Conservation (phyloP, 1,284 basidiomycete genomes). For the Melampsora medusae region DNA sequence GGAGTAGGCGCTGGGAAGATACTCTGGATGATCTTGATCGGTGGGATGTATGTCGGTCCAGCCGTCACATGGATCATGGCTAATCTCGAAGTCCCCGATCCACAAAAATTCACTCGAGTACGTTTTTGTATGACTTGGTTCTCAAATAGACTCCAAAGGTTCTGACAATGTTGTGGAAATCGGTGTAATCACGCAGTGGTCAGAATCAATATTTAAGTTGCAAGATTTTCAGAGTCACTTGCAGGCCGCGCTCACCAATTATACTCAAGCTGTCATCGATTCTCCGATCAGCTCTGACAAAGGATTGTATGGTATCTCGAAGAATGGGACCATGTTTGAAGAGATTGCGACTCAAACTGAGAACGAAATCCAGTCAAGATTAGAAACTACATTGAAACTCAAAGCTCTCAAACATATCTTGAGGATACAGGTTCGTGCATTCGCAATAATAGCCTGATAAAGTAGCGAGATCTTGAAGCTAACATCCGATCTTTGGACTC, state of each 20-base stretch:
- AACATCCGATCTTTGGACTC: not conserved
- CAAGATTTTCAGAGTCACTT: conserved; percentile 40
- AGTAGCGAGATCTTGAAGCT: not conserved
- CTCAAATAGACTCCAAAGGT: not conserved
- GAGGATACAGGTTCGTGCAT: conserved; percentile 29
- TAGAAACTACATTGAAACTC: conserved; percentile 35
- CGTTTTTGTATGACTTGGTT: not conserved
- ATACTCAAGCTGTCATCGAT: conserved; percentile 28
- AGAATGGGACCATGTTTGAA: conserved; percentile 29
- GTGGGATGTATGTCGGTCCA: conserved; percentile 21
- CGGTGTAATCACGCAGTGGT: conserved; percentile 16
- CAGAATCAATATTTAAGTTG: conserved; percentile 30
- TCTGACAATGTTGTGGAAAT: not conserved
- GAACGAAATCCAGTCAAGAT: conserved; percentile 16
- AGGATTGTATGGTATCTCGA: conserved; percentile 33
- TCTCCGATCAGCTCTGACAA: conserved; percentile 31
- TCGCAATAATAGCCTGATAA: not conserved
- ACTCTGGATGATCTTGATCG: conserved; percentile 29
- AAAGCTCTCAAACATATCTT: conserved; percentile 37
- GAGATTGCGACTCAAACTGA: conserved; percentile 10
- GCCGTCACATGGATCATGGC: conserved; percentile 17
- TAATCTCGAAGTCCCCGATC: conserved; percentile 35
- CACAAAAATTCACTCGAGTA: conserved; percentile 35
- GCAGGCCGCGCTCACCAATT: conserved; percentile 34
- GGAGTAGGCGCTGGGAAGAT: conserved; percentile 9